Evolutionary conservation across 768 basidiomycete species (phyloP), one percentile per base, ranked within the genome.

Genomic region (Xerocomellus intermedius): DNA sequence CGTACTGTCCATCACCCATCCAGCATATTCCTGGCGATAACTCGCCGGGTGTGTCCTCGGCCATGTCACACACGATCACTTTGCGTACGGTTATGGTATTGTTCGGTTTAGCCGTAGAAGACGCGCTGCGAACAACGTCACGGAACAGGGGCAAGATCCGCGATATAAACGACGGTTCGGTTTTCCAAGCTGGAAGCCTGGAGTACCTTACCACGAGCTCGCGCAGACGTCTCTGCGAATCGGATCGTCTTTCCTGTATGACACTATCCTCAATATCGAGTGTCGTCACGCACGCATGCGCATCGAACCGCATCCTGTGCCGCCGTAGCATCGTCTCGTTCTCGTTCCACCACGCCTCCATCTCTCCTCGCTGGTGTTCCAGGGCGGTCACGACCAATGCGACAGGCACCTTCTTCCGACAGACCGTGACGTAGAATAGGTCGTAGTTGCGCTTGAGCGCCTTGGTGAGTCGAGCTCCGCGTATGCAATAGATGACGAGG

Each of bases 351-450:
- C 69, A 69, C 2, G 33, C 35, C 32, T 69, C 68, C 68, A 67
- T 69, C 3, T 32, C 19, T 0, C 13, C 39, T 2, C 42, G 28
- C 10, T 64, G 52, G 32, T 66, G 42, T 49, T 74, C 75, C 8
- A 77, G 60, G 17, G 71, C 73, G 0, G 73, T 75, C 4, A 76
- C 57, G 7, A 70, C 70, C 8, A 75, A 42, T 0, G 69, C 63
- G 9, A 71, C 62, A 0, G 73, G 76, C 2, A 76, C 76, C 26
- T 62, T 48, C 30, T 59, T 52, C n/a, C 57, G 64, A 50, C 74
- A 76, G 24, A 76, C 64, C 2, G 67, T 59, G n/a, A 67, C 54
- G 19, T 64, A 60, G 41, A 74, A 72, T 1, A 73, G 42, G 17
- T 60, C 57, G 63, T 73, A 76, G 56, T 74, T 75, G 30, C 62